phyloP scores from a whole-genome alignment of 768 basidiomycete genomes.

The Dacryopinax spathularia region DNA sequence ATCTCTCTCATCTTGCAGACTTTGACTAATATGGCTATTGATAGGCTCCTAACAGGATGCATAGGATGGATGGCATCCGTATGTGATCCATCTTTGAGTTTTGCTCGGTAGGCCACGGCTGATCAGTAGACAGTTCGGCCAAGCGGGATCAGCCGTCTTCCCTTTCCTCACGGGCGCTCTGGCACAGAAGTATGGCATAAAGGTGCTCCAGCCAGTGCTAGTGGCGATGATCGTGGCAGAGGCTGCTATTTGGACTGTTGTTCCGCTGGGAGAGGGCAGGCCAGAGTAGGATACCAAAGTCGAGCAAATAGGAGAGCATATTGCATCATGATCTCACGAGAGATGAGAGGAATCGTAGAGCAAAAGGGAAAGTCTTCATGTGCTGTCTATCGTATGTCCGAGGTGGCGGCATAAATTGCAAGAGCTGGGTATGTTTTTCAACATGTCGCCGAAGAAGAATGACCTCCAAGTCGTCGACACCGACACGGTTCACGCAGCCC shows the following conservation, averaged over 20 bases:
- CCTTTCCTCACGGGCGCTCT: slow-evolving; percentile 57
- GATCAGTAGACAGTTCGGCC: slow-evolving; percentile 29
- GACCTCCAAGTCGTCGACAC: no score
- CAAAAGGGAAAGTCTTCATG: no score
- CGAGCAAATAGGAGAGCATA: no score
- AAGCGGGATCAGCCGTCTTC: slow-evolving; percentile 57
- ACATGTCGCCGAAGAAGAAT: no score
- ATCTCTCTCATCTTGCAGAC: neutral
- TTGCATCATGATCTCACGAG: no score
- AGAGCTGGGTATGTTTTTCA: no score
- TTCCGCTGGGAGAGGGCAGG: neutral
- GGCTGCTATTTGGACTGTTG: neutral
- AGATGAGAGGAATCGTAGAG: no score
- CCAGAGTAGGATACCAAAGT: neutral
- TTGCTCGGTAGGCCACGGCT: neutral
- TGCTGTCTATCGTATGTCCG: no score
- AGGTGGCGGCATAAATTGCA: no score
- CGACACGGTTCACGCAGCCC: no score
- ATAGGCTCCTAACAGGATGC: neutral
- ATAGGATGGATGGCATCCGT: slow-evolving; percentile 2
- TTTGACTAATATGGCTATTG: neutral
- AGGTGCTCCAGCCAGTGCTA: slow-evolving; percentile 31
- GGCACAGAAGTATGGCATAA: slow-evolving; percentile 46
- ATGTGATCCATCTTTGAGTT: no score
- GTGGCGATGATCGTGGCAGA: neutral